phyloP scores from a whole-genome alignment of 129 eudicot species.

The Mikania micrantha region DNA sequence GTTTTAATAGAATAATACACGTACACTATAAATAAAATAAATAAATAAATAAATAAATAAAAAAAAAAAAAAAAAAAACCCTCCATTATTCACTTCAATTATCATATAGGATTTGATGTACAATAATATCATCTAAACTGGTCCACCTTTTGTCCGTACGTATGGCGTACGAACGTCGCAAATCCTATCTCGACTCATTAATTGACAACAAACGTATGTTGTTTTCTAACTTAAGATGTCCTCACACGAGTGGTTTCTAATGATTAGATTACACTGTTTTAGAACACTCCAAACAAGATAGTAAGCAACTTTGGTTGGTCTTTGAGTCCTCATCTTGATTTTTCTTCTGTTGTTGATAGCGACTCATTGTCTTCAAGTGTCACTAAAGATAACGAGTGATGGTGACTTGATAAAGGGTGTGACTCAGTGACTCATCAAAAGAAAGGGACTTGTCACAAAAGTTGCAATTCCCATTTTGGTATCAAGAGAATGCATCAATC shows the following conservation, averaged over 20 bases:
- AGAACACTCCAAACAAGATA: constrained; percentile 26
- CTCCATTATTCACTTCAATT: background rate
- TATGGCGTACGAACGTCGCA: constrained; percentile 14
- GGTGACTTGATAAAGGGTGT: constrained; percentile 64
- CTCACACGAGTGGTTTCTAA: constrained; percentile 22
- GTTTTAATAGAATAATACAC: too few relatives aligned
- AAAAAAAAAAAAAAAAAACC: too few relatives aligned
- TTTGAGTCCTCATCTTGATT: constrained; percentile 35
- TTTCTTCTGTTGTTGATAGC: constrained; percentile 36
- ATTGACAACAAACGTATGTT: constrained; percentile 15
- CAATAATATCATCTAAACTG: background rate
- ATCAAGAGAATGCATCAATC: constrained; percentile 31
- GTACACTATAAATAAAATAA: too few relatives aligned
- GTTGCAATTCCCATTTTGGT: constrained; percentile 38
- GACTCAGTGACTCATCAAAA: constrained; percentile 65
- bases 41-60: too few relatives aligned
- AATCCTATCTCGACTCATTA: constrained; percentile 16
- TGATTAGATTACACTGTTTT: constrained; percentile 13
- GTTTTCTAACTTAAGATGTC: background rate
- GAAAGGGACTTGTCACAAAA: constrained; percentile 78
- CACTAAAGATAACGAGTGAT: constrained; percentile 60
- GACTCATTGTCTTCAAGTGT: constrained; percentile 60
- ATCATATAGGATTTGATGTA: background rate
- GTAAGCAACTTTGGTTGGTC: constrained; percentile 32
- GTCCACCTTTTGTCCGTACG: constrained; percentile 23